phyloP scores from a whole-genome alignment of 179 eudicot genomes.

The Carnegiea gigantea region DNA sequence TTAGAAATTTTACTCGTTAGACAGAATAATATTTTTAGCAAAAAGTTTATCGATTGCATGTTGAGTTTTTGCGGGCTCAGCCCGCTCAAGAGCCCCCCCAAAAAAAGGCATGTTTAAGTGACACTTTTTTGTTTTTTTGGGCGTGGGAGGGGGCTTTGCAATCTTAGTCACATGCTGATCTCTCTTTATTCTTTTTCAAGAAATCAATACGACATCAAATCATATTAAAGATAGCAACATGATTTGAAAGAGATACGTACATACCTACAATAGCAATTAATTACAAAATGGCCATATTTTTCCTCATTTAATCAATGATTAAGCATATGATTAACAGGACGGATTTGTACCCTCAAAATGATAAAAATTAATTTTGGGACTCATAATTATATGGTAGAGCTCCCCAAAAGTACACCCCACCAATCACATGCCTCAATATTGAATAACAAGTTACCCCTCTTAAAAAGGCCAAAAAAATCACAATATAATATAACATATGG shows the following conservation, averaged over 20 bases:
- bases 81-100: too few species aligned
- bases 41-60: too few species aligned
- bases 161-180: neutral
- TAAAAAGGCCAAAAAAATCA: neutral
- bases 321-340: constrained; percentile 25
- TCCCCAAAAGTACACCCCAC: constrained; percentile 21
- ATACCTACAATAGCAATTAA: neutral
- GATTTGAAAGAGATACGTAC: constrained; percentile 20
- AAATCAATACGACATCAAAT: neutral
- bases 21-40: too few species aligned
- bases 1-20: too few species aligned
- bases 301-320: constrained; percentile 26
- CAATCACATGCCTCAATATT: constrained; percentile 41
- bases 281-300: neutral
- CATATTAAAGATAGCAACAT: constrained; percentile 2
- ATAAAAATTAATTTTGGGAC: constrained; percentile 5
- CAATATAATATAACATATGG: neutral
- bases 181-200: neutral
- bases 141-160: too few species aligned
- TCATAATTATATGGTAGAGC: constrained; percentile 17
- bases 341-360: constrained; percentile 27
- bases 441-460: constrained; percentile 17
- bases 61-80: too few species aligned
- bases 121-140: neutral
- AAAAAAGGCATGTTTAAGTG: too few species aligned